Evolutionary conservation across 2,329 filamentous ascomycete species (phyloP).

Genomic region (Penicillium psychrosexuale): DNA sequence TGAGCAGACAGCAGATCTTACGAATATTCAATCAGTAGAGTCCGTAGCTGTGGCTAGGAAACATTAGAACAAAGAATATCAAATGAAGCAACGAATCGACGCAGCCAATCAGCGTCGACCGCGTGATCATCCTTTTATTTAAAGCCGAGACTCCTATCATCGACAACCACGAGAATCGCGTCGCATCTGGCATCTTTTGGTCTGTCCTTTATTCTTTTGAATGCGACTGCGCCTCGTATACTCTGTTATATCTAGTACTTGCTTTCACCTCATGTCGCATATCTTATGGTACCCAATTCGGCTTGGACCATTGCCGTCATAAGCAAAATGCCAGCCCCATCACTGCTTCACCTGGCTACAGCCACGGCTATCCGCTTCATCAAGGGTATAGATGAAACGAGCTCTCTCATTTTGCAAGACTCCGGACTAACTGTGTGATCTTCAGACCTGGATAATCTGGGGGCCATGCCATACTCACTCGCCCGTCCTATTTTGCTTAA

Average conservation of each 20-base stretch:
- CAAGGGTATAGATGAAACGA: constrained; percentile 26
- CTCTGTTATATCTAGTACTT: not conserved
- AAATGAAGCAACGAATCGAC: not conserved
- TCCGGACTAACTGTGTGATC: not conserved
- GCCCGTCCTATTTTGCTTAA: constrained; percentile 66
- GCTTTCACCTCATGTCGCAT: constrained; percentile 18
- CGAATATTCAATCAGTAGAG: not conserved
- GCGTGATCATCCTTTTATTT: constrained; percentile 2
- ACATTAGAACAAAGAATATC: not conserved
- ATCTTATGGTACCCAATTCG: not conserved
- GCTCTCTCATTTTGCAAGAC: not conserved
- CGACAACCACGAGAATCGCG: not conserved
- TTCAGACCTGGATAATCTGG: constrained; percentile 64
- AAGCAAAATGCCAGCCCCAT: constrained; percentile 33
- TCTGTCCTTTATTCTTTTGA: not conserved
- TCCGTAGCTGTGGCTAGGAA: not conserved
- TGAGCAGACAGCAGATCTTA: too few species aligned
- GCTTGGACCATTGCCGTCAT: constrained; percentile 11
- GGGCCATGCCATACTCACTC: constrained; percentile 65
- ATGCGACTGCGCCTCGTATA: not conserved
- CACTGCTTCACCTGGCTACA: constrained; percentile 36
- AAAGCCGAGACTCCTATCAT: not conserved
- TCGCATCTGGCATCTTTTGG: not conserved
- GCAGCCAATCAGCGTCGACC: not conserved
- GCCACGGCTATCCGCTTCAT: constrained; percentile 38